These are phyloP conservation scores for Cyclanthera cordifolia DNA, from an alignment of 306 rosid species.

Conservation along the genomic window DNA sequence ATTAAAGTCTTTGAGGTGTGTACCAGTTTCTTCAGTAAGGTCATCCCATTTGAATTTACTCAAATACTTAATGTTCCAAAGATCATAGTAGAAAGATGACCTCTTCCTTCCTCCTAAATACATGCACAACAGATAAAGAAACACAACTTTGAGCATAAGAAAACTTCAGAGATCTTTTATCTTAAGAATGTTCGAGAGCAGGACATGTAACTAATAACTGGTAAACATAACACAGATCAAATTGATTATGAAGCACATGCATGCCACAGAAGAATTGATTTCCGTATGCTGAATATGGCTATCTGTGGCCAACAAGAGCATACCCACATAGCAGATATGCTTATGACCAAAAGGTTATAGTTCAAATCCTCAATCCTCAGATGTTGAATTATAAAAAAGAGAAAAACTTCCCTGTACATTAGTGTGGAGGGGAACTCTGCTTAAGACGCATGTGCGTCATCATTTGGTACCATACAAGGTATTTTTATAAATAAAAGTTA, in stretches of 20 bases:
- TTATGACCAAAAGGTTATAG: no score
- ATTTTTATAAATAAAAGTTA: no score
- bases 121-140: slow-evolving; percentile 6
- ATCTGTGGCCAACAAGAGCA: no score
- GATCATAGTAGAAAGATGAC: slow-evolving; percentile 64
- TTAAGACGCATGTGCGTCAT: no score
- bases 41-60: slow-evolving; percentile 97
- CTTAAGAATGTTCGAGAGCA: background rate
- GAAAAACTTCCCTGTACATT: no score
- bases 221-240: background rate
- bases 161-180: background rate
- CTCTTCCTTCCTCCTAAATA: slow-evolving; percentile 79
- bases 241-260: background rate
- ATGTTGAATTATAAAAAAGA: no score
- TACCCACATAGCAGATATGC: no score
- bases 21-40: slow-evolving; percentile 78
- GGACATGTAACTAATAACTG: background rate
- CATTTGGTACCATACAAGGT: no score
- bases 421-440: no score
- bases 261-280: background rate
- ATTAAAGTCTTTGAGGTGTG: slow-evolving; percentile 14
- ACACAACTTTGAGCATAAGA: slow-evolving; percentile 8
- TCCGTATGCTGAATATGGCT: no score
- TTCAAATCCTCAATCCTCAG: no score
- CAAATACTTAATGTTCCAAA: slow-evolving; percentile 91